Base-by-base conservation (phyloP, 192 early-diverging fungal species). In the Dimargaris cristalligena region DNA sequence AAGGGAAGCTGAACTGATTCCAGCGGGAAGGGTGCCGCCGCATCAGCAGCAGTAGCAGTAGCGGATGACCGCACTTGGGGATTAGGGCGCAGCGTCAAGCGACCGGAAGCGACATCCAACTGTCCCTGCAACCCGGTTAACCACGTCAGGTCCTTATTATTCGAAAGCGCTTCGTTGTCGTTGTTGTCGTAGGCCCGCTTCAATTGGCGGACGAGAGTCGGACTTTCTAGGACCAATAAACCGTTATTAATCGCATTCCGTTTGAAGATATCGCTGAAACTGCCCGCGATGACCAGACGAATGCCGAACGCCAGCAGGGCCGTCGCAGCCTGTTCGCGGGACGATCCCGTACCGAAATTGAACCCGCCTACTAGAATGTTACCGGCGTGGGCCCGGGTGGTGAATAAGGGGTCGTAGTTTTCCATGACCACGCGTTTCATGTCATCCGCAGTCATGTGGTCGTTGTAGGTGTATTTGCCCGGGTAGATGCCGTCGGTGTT, bases 401-500 rank as follows among this genome's bases (percentile, higher is more conserved):
- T 77, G 66, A 99, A 99, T 14, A 78, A 68, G 30, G 87, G 81
- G 68, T 99, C 95, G 68, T 99, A 99, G 69, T 99, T 99, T 68
- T 94, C 90, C 95, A 99, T 99, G 46, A 88, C 95, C 0, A 99
- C 91, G 67, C 85, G 74, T 46, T 81, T 81, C 95, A 98, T 98
- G 31, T 82, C 77, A 51, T 89, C 90, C 8, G 81, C 77, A 10
- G 83, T 78, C 66, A 99, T 81, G 62, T 96, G 91, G 66, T 99
- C 95, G 63, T 90, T 83, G 66, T 99, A 99, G 3, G 93, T 99
- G 74, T 96, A 99, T 65, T 93, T 94, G 44, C 95, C 94, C 4
- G 95, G 90, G 64, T 99, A 99, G 58, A 96, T 96, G 34, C 89
- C 95, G 73, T 99, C 95, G 9, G 95, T 99, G 74, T 96, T 96